A percentile compares a stretch with the other conserved stretches of the same genome.
These are phyloP conservation scores for Globisporangium emineosum DNA, from an alignment of 352 stramenopile genomes.

Conservation along the genomic window DNA sequence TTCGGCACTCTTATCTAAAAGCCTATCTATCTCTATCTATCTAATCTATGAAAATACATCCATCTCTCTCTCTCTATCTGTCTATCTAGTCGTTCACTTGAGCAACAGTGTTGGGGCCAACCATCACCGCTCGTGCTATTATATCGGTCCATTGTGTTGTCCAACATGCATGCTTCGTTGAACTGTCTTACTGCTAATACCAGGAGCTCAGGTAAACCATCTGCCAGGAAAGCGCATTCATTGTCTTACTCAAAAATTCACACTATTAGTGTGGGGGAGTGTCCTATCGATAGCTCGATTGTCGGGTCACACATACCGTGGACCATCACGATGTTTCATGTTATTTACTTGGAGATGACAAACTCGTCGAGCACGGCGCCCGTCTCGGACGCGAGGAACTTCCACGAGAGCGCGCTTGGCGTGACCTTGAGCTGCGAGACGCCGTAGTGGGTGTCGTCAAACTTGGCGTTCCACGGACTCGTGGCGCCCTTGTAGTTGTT, in stretches of 20 bases:
- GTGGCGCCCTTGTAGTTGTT: slow-evolving; percentile 17
- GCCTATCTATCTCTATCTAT: not conserved
- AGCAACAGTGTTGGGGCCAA: too few relatives aligned
- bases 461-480: slow-evolving; percentile 48
- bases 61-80: not conserved
- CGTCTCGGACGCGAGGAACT: not conserved
- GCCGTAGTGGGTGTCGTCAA: slow-evolving; percentile 35
- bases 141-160: too few relatives aligned
- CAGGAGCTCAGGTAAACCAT: too few relatives aligned
- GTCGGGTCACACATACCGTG: too few relatives aligned
- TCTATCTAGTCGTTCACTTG: not conserved
- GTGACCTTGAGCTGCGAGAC: slow-evolving; percentile 34
- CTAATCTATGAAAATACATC: not conserved
- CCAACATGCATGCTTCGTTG: too few relatives aligned
- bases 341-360: not conserved
- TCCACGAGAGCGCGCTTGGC: not conserved
- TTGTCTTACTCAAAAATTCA: too few relatives aligned
- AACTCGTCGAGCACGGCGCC: not conserved
- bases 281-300: too few relatives aligned
- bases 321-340: too few relatives aligned
- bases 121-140: too few relatives aligned
- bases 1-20: not conserved
- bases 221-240: too few relatives aligned
- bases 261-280: too few relatives aligned
- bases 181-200: too few relatives aligned